These are phyloP conservation scores for Flaveria brownii DNA, from an alignment of 129 eudicot species.

Conservation along the genomic window DNA sequence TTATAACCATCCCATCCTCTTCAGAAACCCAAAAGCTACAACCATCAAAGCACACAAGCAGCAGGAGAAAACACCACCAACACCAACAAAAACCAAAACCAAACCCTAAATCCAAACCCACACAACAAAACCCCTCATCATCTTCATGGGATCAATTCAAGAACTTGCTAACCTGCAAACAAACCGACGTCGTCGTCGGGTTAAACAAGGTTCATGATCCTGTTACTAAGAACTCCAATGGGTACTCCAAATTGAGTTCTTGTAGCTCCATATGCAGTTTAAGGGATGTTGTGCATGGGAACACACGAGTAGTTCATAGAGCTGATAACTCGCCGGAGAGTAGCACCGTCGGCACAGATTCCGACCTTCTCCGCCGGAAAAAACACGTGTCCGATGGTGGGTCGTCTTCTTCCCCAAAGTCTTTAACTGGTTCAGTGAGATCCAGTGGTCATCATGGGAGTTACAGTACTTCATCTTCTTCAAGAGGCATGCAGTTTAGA, in stretches of 20 bases:
- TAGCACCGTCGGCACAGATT: constrained; percentile 59
- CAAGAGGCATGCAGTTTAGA: constrained; percentile 73
- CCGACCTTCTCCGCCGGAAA: constrained; percentile 53
- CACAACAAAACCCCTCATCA: constrained; percentile 47
- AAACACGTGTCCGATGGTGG: constrained; percentile 14
- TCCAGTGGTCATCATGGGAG: constrained; percentile 43
- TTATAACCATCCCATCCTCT: constrained; percentile 50
- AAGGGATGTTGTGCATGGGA: constrained; percentile 76
- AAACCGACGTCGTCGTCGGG: constrained; percentile 43
- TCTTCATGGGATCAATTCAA: constrained; percentile 88
- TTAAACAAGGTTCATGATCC: constrained; percentile 56
- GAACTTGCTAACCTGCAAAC: constrained; percentile 83
- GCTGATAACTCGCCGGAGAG: constrained; percentile 85
- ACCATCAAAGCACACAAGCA: constrained; percentile 36
- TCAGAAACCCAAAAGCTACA: constrained; percentile 37
- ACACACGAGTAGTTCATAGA: constrained; percentile 71
- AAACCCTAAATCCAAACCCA: constrained; percentile 15
- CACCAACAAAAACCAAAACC: constrained; percentile 39
- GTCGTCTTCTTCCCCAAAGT: constrained; percentile 48
- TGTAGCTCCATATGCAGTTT: constrained; percentile 80
- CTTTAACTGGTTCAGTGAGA: constrained; percentile 49
- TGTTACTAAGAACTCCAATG: constrained; percentile 41
- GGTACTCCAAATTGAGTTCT: constrained; percentile 46
- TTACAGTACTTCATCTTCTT: constrained; percentile 23
- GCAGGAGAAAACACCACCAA: constrained; percentile 8